Percentiles rank a stretch among this genome's conserved stretches.
Conservation (phyloP, 371 early-diverging fungal genomes). For the Rhizopus microsporus region DNA sequence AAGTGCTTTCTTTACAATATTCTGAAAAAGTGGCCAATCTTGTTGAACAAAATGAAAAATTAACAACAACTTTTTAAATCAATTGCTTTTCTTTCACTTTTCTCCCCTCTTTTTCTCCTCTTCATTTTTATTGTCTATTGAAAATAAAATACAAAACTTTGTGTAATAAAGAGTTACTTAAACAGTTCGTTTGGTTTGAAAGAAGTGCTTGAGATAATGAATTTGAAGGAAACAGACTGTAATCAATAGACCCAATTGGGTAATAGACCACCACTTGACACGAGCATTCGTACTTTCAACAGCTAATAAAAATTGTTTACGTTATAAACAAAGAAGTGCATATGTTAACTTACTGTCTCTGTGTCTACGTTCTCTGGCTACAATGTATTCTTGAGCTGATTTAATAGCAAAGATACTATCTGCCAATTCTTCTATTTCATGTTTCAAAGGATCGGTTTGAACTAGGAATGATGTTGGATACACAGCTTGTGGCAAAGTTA, state of each 20-base stretch:
- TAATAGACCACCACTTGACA: constrained; percentile 80
- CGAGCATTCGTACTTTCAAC: constrained; percentile 77
- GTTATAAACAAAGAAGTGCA: neutral
- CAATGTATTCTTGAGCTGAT: constrained; percentile 77
- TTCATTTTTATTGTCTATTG: neutral
- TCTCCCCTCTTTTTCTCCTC: neutral
- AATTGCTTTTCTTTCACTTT: constrained; percentile 1
- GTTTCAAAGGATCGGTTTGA: constrained; percentile 63
- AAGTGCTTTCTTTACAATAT: constrained; percentile 82
- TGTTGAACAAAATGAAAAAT: constrained; percentile 86
- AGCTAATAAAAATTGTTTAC: constrained; percentile 44
- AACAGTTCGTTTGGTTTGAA: constrained; percentile 76
- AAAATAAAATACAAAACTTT: no score
- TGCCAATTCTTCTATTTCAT: constrained; percentile 68
- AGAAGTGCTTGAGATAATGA: constrained; percentile 73
- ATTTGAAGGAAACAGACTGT: constrained; percentile 73
- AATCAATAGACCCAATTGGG: constrained; percentile 62
- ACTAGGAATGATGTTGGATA: constrained; percentile 16
- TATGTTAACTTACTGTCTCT: constrained; percentile 63
- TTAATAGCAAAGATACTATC: constrained; percentile 65
- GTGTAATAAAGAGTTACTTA: constrained; percentile 27
- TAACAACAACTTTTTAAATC: constrained; percentile 7
- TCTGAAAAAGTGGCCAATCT: constrained; percentile 87
- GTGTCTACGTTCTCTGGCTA: constrained; percentile 68
- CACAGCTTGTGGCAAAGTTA: neutral